A percentile compares a stretch with the other conserved stretches of the same genome.
These are phyloP conservation scores for Acacia melanoxylon DNA, from an alignment of 306 rosid species.

Conservation along the genomic window DNA sequence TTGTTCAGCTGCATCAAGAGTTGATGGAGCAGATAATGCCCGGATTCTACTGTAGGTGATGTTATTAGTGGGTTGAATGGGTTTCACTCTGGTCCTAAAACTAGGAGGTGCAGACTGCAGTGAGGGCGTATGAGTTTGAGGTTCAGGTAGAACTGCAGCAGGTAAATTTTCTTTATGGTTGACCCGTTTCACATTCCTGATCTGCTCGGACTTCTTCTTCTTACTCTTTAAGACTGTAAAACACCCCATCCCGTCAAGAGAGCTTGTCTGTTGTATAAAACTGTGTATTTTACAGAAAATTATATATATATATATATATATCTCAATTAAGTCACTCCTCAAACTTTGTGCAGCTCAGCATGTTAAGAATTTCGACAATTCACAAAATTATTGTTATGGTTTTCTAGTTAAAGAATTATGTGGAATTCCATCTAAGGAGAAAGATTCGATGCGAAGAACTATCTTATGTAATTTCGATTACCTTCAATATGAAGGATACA, in stretches of 20 bases:
- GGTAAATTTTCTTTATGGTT: conserved; percentile 45
- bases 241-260: conserved; percentile 67
- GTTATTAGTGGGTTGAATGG: conserved; percentile 45
- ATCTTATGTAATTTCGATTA: neutral
- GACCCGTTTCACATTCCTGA: conserved; percentile 17
- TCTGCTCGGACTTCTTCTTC: conserved; percentile 61
- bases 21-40: conserved; percentile 79
- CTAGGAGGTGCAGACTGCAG: conserved; percentile 75
- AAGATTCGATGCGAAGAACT: neutral
- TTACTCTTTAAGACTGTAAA: conserved; percentile 62
- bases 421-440: neutral
- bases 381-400: neutral
- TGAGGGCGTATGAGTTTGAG: conserved; percentile 45
- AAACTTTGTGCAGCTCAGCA: conserved; percentile 11
- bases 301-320: neutral
- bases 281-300: conserved; percentile 21
- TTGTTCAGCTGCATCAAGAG: conserved; percentile 70
- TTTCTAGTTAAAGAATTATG: neutral
- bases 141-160: conserved; percentile 53
- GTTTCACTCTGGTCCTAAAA: conserved; percentile 65
- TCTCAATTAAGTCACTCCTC: neutral
- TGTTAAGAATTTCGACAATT: neutral
- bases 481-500: neutral
- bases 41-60: conserved; percentile 44
- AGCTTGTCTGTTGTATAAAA: conserved; percentile 22